Conservation (phyloP, 768 basidiomycete genomes). For the Russula virescens region DNA sequence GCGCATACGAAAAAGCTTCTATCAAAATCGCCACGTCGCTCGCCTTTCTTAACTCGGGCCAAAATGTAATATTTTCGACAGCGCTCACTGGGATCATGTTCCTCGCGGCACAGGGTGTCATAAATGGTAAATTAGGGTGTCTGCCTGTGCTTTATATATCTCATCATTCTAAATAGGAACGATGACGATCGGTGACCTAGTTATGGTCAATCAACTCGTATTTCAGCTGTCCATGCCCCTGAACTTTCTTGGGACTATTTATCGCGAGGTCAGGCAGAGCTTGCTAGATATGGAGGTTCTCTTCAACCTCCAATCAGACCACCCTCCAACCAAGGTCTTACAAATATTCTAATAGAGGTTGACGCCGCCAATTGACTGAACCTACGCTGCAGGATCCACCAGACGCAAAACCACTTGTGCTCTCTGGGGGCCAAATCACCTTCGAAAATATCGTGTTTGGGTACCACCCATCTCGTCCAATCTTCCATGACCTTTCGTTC, state of each 20-base stretch:
- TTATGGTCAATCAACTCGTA: conserved; percentile 98
- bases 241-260: conserved; percentile 96
- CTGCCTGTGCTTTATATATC: background rate
- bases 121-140: conserved; percentile 57
- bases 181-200: conserved; percentile 97
- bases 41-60: conserved; percentile 91
- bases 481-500: conserved; percentile 85
- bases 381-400: conserved; percentile 53
- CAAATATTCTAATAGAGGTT: background rate
- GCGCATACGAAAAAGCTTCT: conserved; percentile 83
- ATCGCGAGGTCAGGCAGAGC: conserved; percentile 94
- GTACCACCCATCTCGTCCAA: conserved; percentile 88
- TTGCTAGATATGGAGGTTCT: conserved; percentile 95
- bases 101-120: conserved; percentile 88
- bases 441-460: conserved; percentile 91
- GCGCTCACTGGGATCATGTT: conserved; percentile 96
- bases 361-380: background rate
- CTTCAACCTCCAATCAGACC: conserved; percentile 82
- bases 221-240: conserved; percentile 96
- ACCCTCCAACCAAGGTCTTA: conserved; percentile 54
- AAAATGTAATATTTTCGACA: conserved; percentile 92
- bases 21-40: conserved; percentile 94
- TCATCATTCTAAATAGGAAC: conserved; percentile 50
- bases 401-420: conserved; percentile 56
- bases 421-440: conserved; percentile 81